Evolutionary conservation across 2,329 filamentous ascomycete species (phyloP), one percentile per base, ranked within the genome.

Genomic region (Calonectria crousiana): DNA sequence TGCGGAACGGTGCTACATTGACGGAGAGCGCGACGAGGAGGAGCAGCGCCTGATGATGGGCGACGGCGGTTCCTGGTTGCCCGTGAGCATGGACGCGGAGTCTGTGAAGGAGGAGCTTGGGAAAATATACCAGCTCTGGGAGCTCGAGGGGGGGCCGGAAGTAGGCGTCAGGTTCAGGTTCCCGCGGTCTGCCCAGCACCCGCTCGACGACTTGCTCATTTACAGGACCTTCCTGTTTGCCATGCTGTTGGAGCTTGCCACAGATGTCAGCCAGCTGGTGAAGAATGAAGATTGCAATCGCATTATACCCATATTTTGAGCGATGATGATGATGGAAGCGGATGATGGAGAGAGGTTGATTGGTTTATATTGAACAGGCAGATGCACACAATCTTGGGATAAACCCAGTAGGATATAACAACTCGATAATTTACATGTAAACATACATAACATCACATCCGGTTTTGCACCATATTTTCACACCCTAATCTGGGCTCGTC

Each of bases 291-390:
- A 62, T 13, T 62, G 56, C 56, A 28, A 62, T 26, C 56, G 56
- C 23, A 62, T 62, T 62, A 62, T 62, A 62, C 56, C 56, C 56
- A 62, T 62, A 62, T 62, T 62, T 18, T 62, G 23, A 62, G 23
- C 36, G n/a, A 41, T 28, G 3, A 10, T 28, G 3, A 10, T 18
- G 14, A 18, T 18, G 38, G 16, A 41, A 8, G 5, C 16, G 6
- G 14, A 41, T 6, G 16, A 41, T 16, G 41, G 38, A 41, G 38
- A 11, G 18, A 28, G 6, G 1, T 13, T 18, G n/a, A 41, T 28
- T 13, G n/a, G 18, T 44, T 8, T 44, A 44, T 6, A 18, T 20
- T n/a, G 18, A 18, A 44, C 16, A 20, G 20, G 16, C 38, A 41
- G 38, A 41, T 20, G 14, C 20, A 41, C 16, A 32, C 16, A 10